A percentile compares a stretch with the other conserved stretches of the same genome.
phyloP scores from a whole-genome alignment of 352 stramenopile species.

The Phytopythium helicoides region DNA sequence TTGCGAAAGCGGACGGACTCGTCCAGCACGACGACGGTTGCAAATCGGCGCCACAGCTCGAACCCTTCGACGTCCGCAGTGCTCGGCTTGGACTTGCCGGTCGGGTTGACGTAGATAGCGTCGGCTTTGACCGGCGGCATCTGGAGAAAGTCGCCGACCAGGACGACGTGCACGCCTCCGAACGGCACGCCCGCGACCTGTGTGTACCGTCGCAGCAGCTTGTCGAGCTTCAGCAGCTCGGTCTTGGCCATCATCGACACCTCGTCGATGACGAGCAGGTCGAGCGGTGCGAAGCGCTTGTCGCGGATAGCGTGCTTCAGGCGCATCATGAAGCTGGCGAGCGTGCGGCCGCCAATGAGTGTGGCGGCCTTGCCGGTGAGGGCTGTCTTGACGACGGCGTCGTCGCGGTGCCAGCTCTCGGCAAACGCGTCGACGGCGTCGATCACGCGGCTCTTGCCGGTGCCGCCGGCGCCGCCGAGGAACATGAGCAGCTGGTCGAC shows the following conservation, averaged over 20 bases:
- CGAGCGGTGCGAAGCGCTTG: conserved; percentile 5
- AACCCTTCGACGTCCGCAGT: conserved; percentile 5
- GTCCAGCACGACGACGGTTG: background rate
- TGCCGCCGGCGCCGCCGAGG: no score
- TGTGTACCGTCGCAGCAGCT: conserved; percentile 6
- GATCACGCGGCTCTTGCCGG: no score
- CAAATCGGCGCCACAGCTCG: conserved; percentile 5
- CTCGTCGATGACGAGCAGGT: conserved; percentile 6
- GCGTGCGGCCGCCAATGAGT: no score
- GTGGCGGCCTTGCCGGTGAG: no score
- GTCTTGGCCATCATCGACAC: conserved; percentile 6
- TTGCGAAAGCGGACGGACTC: conserved; percentile 18
- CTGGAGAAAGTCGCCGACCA: conserved; percentile 7
- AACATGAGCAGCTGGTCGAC: conserved; percentile 8
- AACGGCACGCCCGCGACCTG: conserved; percentile 3
- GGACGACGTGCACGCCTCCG: background rate
- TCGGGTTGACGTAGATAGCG: conserved; percentile 1
- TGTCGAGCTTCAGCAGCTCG: conserved; percentile 2
- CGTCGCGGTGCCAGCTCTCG: no score
- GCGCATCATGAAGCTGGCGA: conserved; percentile 7
- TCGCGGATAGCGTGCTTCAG: background rate
- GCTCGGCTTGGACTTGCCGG: background rate
- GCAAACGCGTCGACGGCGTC: no score
- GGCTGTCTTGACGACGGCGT: no score
- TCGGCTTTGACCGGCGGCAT: conserved; percentile 2